phyloP scores from a whole-genome alignment of 768 basidiomycete species.

The Collybia nuda region DNA sequence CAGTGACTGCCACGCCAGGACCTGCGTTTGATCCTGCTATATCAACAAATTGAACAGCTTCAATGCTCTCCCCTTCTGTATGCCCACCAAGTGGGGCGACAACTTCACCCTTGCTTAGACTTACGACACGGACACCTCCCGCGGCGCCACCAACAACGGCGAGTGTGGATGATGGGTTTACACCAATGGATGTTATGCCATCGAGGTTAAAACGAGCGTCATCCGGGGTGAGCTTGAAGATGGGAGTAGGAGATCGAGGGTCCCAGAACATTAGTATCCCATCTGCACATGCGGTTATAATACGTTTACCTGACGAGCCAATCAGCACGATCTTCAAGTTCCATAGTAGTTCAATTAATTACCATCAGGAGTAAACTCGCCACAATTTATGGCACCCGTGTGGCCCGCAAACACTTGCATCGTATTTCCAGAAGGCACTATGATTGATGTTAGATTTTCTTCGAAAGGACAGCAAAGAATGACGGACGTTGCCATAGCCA shows the following conservation, averaged over 20 bases:
- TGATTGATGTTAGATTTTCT: not conserved
- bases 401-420: slow-evolving; percentile 98
- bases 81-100: slow-evolving; percentile 81
- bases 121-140: slow-evolving; percentile 86
- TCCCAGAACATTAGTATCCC: slow-evolving; percentile 90
- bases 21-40: slow-evolving; percentile 54
- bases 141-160: slow-evolving; percentile 86
- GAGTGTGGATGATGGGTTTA: slow-evolving; percentile 86
- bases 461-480: not conserved
- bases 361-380: slow-evolving; percentile 93
- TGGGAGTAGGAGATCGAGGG: slow-evolving; percentile 71
- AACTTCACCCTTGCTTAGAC: slow-evolving; percentile 83
- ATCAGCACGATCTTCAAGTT: not conserved
- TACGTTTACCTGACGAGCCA: slow-evolving; percentile 66
- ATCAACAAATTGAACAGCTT: slow-evolving; percentile 83
- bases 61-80: slow-evolving; percentile 83
- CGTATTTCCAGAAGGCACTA: slow-evolving; percentile 91
- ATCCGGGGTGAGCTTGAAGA: slow-evolving; percentile 75
- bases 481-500: slow-evolving; percentile 97
- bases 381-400: slow-evolving; percentile 78
- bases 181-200: slow-evolving; percentile 83
- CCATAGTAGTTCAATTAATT: slow-evolving; percentile 8
- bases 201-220: slow-evolving; percentile 78
- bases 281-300: slow-evolving; percentile 83
- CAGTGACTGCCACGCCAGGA: slow-evolving; percentile 73